Base-by-base conservation (phyloP, 208 protist genomes). In the Trypanosoma melophagium region DNA sequence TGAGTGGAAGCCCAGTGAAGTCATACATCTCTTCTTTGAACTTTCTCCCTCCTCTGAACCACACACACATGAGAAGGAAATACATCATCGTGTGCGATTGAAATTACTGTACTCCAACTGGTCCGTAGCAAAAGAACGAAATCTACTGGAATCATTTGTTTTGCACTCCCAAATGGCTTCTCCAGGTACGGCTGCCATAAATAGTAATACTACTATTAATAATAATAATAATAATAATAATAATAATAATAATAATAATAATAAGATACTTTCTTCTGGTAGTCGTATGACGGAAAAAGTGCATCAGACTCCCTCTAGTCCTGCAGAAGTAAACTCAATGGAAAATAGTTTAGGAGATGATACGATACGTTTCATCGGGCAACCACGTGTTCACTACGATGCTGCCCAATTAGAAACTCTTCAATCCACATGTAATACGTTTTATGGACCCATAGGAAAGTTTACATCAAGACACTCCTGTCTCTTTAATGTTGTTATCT, bases 71-170 rank as follows among this genome's bases (percentile, higher is more conserved):
- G 56, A 60, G 25, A 71, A 66, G 19, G 68, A 77, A 38, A 53
- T 69, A n/a, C 70, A 78, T 13, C 89, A 95, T 56, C 64, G 65
- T 38, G 86, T 95, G 63, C 83, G 88, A 60, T 64, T 89, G 24
- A 66, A 89, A 24, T 66, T 86, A 13, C 77, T 95, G 59, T 95
- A 95, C 75, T 95, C 89, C 3, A 71, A 76, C 58, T 95, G 89
- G 86, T 60, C 64, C 10, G 10, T 64, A 1, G 52, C 61, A 31
- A 19, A 56, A 28, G 45, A 40, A 24, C 25, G 45, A 24, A 50
- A 54, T 22, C 55, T 61, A 21, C 0, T 74, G 28, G 31, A 68
- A 13, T 8, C 19, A 12, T 54, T 68, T 25, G 68, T 74, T 61
- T 35, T 74, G 3, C 61, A 38, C 31, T 54, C 69, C 42, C 31